Conservation (phyloP, 176 grass and related monocot species). For the Panicum miliaceum region DNA sequence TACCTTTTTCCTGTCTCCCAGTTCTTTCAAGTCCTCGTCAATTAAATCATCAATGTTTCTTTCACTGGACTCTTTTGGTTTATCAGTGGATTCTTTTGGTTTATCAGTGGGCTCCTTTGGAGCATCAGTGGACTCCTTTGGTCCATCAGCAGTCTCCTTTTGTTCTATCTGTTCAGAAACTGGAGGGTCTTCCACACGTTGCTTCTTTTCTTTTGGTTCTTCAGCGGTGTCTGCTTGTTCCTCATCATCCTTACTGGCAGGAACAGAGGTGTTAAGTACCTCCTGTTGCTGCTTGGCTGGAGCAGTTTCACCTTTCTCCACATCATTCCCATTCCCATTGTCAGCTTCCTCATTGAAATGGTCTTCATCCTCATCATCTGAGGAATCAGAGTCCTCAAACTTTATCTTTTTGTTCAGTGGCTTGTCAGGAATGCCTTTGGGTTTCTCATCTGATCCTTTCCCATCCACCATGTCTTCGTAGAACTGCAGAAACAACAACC, state of each 20-base stretch:
- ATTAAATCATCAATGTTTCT: constrained; percentile 95
- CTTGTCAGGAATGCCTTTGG: constrained; percentile 50
- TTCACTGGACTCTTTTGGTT: constrained; percentile 39
- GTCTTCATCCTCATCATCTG: constrained; percentile 61
- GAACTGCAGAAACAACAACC: constrained; percentile 62
- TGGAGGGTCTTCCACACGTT: constrained; percentile 48
- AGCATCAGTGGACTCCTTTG: constrained; percentile 10
- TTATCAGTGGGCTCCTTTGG: constrained; percentile 38
- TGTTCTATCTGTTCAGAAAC: constrained; percentile 25
- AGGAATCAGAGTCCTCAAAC: constrained; percentile 86
- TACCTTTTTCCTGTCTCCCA: constrained; percentile 92
- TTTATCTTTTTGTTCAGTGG: constrained; percentile 86
- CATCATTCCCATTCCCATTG: constrained; percentile 46
- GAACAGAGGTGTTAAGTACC: constrained; percentile 3
- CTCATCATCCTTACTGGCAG: constrained; percentile 30
- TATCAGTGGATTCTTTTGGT: constrained; percentile 7
- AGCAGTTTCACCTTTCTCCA: constrained; percentile 43
- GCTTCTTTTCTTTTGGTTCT: constrained; percentile 71
- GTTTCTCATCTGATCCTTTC: constrained; percentile 44
- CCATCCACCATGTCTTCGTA: constrained; percentile 76
- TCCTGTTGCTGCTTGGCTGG: constrained; percentile 43
- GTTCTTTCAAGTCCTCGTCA: constrained; percentile 80
- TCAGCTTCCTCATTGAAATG: constrained; percentile 43
- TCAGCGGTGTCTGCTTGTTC: constrained; percentile 46
- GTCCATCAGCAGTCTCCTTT: constrained; percentile 25